Evolutionary conservation across 352 stramenopile species (phyloP), one percentile per base, ranked within the genome.

Genomic region (Globisporangium irregulare): DNA sequence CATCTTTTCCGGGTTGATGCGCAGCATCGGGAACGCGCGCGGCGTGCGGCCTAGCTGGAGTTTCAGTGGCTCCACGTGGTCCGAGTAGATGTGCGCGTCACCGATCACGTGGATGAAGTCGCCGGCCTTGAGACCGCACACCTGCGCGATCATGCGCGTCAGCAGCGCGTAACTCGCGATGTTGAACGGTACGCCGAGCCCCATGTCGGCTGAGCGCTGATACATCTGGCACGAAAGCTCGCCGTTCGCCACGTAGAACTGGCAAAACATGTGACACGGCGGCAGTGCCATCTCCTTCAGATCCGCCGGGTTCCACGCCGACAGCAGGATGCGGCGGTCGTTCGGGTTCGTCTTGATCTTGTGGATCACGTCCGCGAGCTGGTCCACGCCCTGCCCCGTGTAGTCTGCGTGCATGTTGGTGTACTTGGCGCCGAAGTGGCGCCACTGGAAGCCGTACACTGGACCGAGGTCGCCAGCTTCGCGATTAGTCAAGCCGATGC

Each of bases 201-300:
- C 98, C 96, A 99, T 99, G 79, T 99, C 98, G 22, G 97, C 97
- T 58, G 93, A 99, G 24, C 98, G 94, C 84, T 99, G 98, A 78
- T 99, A 99, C 98, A 99, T 99, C 78, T 96, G 90, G 54, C 90
- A 96, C 29, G 86, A 95, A 18, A 97, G 70, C 65, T 94, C 84
- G 24, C 81, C 86, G 58, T 92, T 75, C 15, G 87, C 86, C 38
- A 96, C 90, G 79, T 97, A 97, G 65, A 97, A 97, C 70, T 97
- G 98, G 76, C 95, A 99, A 71, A 99, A 98, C 95, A 99, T 99
- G 86, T 99, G 98, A 81, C 98, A 99, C 27, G 98, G 98, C 50
- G 98, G 98, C 46, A 99, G 75, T 24, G 98, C 98, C 98, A 99
- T 99, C 62, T 95, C 78, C 51, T 89, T 79, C 20, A 99, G 83